Base-by-base conservation (phyloP, 306 rosid species). In the Trifolium subterraneum region DNA sequence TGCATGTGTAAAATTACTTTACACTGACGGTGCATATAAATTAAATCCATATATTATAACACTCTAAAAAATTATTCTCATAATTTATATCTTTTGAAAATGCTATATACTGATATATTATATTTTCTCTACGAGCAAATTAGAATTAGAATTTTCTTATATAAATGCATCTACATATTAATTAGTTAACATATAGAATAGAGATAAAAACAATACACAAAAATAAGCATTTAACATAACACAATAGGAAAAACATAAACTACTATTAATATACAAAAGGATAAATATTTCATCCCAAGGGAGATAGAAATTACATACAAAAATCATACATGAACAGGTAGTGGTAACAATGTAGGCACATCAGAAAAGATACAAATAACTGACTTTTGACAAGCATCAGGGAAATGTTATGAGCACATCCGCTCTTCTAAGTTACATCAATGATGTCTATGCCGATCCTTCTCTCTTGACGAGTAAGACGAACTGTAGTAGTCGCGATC, bases 391-490 rank as follows among this genome's bases (percentile, higher is more conserved):
- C 68, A n/a, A 65, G 41, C 7, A 16, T 10, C 29, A 16, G 6
- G 23, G 20, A 59, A 61, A n/a, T 31, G 6, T 19, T 15, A 42
- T 12, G 2, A 41, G 13, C 33, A 42, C 36, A 51, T 68, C 48
- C 44, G 59, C 19, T 59, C 63, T 66, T 66, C n/a, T 1, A 38
- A 71, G 22, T 19, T 29, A 66, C 5, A 71, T 71, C 78, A 89
- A 80, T 90, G 96, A 69, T 94, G 93, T 83, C 99, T 88, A 61
- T 86, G 90, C 22, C 98, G 88, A 78, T 90, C 97, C 82, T 92
- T 94, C 68, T 92, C 98, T 79, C 99, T 86, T 3, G 96, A 94
- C 3, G 98, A 77, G 82, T 90, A 86, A 16, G 96, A 81, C 71
- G 88, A 78, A 75, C 89, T 68, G 66, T 84, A 82, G 78, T 88